Evolutionary conservation across 2,329 filamentous ascomycete genomes (phyloP).

Genomic region (Monilinia vaccinii-corymbosi): DNA sequence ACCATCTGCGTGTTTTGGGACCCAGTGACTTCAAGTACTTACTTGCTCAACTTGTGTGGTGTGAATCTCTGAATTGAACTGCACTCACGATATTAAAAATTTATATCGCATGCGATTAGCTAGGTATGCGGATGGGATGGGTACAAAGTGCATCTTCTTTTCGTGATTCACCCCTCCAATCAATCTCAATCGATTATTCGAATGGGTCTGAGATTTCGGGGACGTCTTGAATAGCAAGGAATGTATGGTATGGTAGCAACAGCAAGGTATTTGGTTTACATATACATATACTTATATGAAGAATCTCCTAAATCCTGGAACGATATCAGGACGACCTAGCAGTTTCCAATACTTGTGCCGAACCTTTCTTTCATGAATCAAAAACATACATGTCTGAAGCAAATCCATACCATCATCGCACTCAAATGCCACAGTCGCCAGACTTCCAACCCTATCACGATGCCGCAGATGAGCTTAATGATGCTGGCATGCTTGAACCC

Average conservation of each 20-base stretch:
- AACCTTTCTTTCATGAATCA: neutral
- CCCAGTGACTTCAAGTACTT: neutral
- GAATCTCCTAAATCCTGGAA: neutral
- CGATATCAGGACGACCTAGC: neutral
- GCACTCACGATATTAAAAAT: too few species aligned
- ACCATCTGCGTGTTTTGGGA: neutral
- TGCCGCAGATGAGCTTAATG: neutral
- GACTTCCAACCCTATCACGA: neutral
- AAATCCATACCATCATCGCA: neutral
- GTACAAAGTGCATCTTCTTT: neutral
- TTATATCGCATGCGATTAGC: neutral
- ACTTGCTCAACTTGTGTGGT: accelerated
- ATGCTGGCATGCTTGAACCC: neutral
- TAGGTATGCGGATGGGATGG: accelerated
- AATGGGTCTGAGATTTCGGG: neutral
- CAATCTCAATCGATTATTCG: neutral
- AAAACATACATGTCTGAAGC: neutral
- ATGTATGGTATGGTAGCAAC: neutral
- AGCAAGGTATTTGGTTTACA: neutral
- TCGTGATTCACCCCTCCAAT: neutral
- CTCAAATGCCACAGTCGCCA: neutral
- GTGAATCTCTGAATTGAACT: neutral
- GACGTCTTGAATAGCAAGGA: neutral
- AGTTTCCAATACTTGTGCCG: too few species aligned
- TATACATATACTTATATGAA: neutral